phyloP scores from a whole-genome alignment of 2,329 filamentous ascomycete species.

The Sclerotinia glacialis region DNA sequence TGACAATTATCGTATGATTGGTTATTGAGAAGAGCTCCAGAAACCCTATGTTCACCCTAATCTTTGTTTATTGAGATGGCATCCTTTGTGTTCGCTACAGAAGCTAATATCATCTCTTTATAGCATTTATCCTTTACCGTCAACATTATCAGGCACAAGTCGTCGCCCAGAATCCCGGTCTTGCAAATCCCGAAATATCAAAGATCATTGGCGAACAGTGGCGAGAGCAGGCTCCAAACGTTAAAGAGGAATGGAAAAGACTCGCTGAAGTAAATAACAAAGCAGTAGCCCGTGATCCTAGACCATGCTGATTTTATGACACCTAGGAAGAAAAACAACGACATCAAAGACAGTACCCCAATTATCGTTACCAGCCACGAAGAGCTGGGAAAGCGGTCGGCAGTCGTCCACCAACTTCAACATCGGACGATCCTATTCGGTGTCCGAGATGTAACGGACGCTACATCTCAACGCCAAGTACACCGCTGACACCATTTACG shows the following conservation, averaged over 20 bases:
- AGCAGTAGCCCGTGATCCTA: background rate
- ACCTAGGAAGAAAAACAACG: constrained; percentile 78
- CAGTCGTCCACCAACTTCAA: constrained; percentile 33
- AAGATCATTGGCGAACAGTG: constrained; percentile 92
- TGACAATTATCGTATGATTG: constrained; percentile 29
- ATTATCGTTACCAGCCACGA: constrained; percentile 85
- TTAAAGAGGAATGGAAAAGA: constrained; percentile 82
- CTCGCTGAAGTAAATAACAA: constrained; percentile 68
- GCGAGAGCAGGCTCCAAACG: constrained; percentile 69
- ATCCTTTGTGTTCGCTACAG: constrained; percentile 31
- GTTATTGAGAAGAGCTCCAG: constrained; percentile 18
- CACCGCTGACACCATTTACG: constrained; percentile 37
- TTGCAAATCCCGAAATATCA: constrained; percentile 93
- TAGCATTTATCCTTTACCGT: constrained; percentile 96
- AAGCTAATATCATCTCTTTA: constrained; percentile 38
- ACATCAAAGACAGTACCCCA: constrained; percentile 85
- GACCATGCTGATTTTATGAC: background rate
- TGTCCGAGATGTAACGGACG: constrained; percentile 70
- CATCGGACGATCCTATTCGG: constrained; percentile 50
- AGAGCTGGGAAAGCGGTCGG: constrained; percentile 37
- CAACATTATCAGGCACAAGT: constrained; percentile 86
- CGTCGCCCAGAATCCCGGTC: constrained; percentile 76
- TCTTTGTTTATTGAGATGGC: constrained; percentile 28
- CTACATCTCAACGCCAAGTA: constrained; percentile 39
- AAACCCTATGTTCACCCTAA: constrained; percentile 20